Conservation (phyloP, 2,329 filamentous ascomycete species). For the Eutypa lata region DNA sequence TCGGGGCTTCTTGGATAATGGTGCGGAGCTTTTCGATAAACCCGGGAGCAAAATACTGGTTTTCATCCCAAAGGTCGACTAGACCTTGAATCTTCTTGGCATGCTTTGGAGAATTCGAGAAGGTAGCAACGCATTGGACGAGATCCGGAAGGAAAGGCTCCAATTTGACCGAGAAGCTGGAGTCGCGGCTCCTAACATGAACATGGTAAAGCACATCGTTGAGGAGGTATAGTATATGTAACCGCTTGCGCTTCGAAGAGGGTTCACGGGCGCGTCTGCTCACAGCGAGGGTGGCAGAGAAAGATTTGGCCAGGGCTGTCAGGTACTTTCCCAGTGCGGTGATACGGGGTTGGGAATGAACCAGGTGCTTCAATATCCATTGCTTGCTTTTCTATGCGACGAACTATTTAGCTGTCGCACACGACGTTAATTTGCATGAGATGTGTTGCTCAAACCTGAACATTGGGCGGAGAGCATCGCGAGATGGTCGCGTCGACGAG, state of each 20-base stretch:
- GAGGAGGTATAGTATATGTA: constrained; percentile 75
- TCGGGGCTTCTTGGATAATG: constrained; percentile 43
- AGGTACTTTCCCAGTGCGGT: constrained; percentile 73
- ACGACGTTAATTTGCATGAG: constrained; percentile 36
- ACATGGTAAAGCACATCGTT: constrained; percentile 76
- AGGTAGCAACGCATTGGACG: constrained; percentile 54
- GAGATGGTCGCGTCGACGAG: constrained; percentile 62
- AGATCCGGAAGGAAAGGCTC: constrained; percentile 61
- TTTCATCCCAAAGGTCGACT: constrained; percentile 67
- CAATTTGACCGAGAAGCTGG: constrained; percentile 53
- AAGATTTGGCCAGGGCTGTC: constrained; percentile 62
- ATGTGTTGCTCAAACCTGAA: constrained; percentile 73
- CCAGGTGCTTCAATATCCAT: constrained; percentile 75
- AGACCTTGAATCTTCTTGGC: constrained; percentile 62
- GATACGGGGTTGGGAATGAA: constrained; percentile 63
- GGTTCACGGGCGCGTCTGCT: constrained; percentile 38
- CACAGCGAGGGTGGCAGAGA: constrained; percentile 31
- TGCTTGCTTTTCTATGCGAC: constrained; percentile 74
- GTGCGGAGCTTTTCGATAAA: constrained; percentile 58
- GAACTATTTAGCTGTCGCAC: constrained; percentile 31
- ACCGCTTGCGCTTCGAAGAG: constrained; percentile 63
- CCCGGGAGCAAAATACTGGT: constrained; percentile 56
- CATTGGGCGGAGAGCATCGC: constrained; percentile 75
- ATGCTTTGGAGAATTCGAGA: constrained; percentile 62
- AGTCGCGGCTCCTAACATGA: constrained; percentile 47